These are phyloP conservation scores for Blastocystis sp. DNA, from an alignment of 352 stramenopile genomes.

Conservation along the genomic window DNA sequence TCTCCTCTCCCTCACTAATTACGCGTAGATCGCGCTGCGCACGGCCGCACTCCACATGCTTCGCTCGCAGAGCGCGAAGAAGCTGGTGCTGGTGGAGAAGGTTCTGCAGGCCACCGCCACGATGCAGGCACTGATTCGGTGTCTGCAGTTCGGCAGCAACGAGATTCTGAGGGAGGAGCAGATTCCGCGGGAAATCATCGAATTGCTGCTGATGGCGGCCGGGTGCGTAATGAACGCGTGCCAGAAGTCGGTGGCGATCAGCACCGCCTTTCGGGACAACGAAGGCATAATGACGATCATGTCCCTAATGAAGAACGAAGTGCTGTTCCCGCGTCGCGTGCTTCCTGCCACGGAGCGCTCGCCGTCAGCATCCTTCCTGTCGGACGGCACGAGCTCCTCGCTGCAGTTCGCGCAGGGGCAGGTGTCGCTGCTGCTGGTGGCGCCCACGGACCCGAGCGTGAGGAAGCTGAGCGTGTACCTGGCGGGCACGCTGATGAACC, in stretches of 20 bases:
- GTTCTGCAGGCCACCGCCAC: background rate
- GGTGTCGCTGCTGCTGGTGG: background rate
- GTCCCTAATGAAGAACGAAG: constrained; percentile 33
- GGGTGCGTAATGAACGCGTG: background rate
- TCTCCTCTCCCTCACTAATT: background rate
- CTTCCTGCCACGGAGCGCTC: background rate
- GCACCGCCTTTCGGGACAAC: constrained; percentile 46
- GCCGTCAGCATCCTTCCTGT: background rate
- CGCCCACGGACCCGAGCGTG: background rate
- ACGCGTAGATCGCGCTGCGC: background rate
- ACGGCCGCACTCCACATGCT: constrained; percentile 5
- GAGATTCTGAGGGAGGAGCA: background rate
- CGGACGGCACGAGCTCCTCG: background rate
- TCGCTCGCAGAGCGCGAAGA: background rate
- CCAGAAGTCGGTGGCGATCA: background rate
- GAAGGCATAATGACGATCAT: constrained; percentile 58
- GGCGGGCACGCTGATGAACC: constrained; percentile 33
- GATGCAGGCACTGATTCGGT: constrained; percentile 26
- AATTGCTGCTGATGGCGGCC: constrained; percentile 1
- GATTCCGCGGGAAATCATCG: constrained; percentile 8
- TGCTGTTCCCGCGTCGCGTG: background rate
- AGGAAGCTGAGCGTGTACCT: constrained; percentile 33
- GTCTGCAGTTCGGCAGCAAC: constrained; percentile 57
- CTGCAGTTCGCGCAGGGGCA: background rate
- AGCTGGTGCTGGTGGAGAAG: background rate